These are phyloP conservation scores for Aureobasidium sp. DNA, from an alignment of 2,329 filamentous ascomycete species.

Conservation along the genomic window DNA sequence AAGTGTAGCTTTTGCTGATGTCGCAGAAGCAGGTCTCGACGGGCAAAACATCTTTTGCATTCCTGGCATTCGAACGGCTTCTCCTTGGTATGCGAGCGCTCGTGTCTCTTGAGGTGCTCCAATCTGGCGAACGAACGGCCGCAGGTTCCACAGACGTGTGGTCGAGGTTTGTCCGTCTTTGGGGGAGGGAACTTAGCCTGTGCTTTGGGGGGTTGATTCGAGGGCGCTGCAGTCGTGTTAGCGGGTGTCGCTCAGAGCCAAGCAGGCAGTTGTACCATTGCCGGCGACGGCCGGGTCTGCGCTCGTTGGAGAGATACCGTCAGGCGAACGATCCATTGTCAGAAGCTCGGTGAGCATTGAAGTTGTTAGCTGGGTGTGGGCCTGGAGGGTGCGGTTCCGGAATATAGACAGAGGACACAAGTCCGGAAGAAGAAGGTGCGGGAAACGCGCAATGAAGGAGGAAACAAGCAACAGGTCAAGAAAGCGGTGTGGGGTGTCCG, in stretches of 20 bases:
- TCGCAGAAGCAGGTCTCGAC: conserved; percentile 79
- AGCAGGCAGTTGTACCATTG: background rate
- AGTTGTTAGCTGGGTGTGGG: background rate
- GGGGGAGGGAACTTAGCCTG: conserved; percentile 57
- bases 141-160: conserved; percentile 88
- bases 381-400: background rate
- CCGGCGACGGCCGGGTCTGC: background rate
- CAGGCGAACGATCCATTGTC: background rate
- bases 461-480: background rate
- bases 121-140: conserved; percentile 85
- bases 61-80: conserved; percentile 98
- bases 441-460: background rate
- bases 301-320: background rate
- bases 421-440: background rate
- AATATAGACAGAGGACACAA: background rate
- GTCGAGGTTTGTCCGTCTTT: conserved; percentile 94
- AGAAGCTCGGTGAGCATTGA: background rate
- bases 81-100: conserved; percentile 96
- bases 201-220: background rate
- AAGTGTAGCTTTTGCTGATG: conserved; percentile 99
- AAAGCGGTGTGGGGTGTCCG: background rate
- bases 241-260: background rate
- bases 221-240: background rate
- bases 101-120: conserved; percentile 94
- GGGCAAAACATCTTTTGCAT: conserved; percentile 88